Conservation (phyloP, 2,329 filamentous ascomycete species). For the Fusarium ambrosium region DNA sequence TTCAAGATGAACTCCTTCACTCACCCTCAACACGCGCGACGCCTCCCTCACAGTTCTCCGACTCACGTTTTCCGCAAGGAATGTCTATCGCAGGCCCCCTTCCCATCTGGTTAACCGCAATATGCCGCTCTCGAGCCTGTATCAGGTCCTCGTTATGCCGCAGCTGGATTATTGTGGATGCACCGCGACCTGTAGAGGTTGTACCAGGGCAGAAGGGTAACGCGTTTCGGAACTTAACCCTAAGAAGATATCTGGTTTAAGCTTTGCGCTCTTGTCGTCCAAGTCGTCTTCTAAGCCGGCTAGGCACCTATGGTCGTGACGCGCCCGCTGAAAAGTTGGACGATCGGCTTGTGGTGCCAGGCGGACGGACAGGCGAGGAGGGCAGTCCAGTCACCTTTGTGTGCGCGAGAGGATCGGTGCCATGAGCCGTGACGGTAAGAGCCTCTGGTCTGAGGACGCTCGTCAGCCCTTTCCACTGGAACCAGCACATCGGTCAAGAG, state of each 20-base stretch:
- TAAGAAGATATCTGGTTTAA: constrained; percentile 82
- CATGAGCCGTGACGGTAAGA: constrained; percentile 85
- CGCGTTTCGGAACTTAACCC: constrained; percentile 95
- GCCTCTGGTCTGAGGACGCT: constrained; percentile 78
- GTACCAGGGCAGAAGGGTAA: constrained; percentile 65
- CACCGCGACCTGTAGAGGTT: constrained; percentile 46
- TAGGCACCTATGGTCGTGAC: constrained; percentile 49
- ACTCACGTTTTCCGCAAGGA: constrained; percentile 77
- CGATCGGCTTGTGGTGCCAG: constrained; percentile 48
- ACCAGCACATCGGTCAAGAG: constrained; percentile 65
- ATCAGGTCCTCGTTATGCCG: constrained; percentile 65
- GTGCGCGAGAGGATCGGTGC: constrained; percentile 71
- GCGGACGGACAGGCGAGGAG: constrained; percentile 63
- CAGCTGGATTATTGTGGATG: constrained; percentile 59
- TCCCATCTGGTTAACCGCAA: constrained; percentile 55
- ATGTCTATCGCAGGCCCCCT: constrained; percentile 67
- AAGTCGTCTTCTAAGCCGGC: constrained; percentile 73
- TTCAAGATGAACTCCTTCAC: constrained; percentile 61
- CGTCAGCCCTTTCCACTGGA: constrained; percentile 80
- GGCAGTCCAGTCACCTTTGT: constrained; percentile 69
- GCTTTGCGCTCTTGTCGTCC: constrained; percentile 81
- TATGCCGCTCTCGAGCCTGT: constrained; percentile 74
- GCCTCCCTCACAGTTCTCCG: constrained; percentile 87
- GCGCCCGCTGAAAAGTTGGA: constrained; percentile 66
- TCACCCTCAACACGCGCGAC: constrained; percentile 67